A percentile compares a stretch with the other conserved stretches of the same genome.
Evolutionary conservation across 1,284 basidiomycete species (phyloP).

Genomic region (Prillingera fragicola): DNA sequence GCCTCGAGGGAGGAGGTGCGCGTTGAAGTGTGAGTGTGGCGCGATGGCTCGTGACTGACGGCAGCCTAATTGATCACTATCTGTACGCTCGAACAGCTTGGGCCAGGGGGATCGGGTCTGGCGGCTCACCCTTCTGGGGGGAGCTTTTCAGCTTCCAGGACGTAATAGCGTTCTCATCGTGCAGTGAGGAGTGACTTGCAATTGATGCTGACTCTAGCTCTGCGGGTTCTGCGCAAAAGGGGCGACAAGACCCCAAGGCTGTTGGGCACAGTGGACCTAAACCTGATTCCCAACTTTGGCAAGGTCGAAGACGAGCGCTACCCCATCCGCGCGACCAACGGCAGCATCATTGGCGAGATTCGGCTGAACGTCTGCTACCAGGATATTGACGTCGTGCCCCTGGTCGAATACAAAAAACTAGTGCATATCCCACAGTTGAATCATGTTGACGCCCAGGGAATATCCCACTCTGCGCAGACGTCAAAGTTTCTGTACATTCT

Average conservation of each 20-base stretch:
- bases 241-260: conserved; percentile 9
- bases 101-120: conserved; percentile 18
- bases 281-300: conserved; percentile 20
- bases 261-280: conserved; percentile 23
- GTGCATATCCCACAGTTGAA: conserved; percentile 1
- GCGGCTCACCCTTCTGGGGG: conserved; percentile 28
- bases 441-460: not conserved
- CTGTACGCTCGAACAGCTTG: conserved; percentile 25
- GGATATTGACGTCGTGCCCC: conserved; percentile 16
- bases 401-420: conserved; percentile 9
- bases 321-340: conserved; percentile 20
- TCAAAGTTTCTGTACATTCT: conserved; percentile 16
- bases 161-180: conserved; percentile 17
- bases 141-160: conserved; percentile 22
- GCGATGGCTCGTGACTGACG: not conserved
- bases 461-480: not conserved
- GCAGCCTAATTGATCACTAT: conserved; percentile 18
- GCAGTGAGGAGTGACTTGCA: conserved; percentile 14
- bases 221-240: conserved; percentile 7
- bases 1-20: conserved; percentile 18
- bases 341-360: conserved; percentile 28
- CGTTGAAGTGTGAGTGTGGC: conserved; percentile 23
- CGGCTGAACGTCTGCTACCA: conserved; percentile 24
- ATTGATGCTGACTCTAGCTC: not conserved
- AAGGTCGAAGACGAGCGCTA: conserved; percentile 27